phyloP scores from a whole-genome alignment of 163 green algal species.

The Scenedesmus sp. region DNA sequence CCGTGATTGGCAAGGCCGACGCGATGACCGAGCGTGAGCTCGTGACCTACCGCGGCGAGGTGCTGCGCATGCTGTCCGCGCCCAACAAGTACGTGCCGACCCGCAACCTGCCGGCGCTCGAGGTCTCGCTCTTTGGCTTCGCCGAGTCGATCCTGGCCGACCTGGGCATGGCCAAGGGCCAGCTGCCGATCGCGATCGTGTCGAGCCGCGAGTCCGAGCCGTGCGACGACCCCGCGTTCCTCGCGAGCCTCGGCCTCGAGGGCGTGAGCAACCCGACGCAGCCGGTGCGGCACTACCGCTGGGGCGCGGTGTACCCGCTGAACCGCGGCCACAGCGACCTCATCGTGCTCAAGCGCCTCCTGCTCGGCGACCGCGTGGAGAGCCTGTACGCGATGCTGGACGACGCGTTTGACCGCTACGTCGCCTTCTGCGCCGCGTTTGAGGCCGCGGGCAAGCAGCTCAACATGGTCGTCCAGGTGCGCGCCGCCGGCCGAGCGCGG shows the following conservation, averaged over 20 bases:
- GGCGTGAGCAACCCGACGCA: constrained; percentile 18
- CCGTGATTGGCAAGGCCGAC: constrained; percentile 44
- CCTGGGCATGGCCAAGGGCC: constrained; percentile 21
- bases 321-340: constrained; percentile 42
- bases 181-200: constrained; percentile 35
- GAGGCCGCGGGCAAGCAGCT: constrained; percentile 44
- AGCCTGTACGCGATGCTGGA: constrained; percentile 44
- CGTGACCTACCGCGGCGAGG: constrained; percentile 1
- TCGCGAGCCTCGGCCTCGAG: constrained; percentile 1
- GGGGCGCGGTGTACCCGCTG: constrained; percentile 28
- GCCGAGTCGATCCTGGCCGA: constrained; percentile 21
- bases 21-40: constrained; percentile 40
- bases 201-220: constrained; percentile 15
- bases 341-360: constrained; percentile 41
- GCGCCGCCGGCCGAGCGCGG: too few relatives aligned
- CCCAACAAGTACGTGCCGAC: constrained; percentile 13
- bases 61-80: constrained; percentile 2
- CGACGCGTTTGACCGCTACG: constrained; percentile 31
- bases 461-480: constrained; percentile 32
- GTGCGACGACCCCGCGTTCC: constrained; percentile 11
- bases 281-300: constrained; percentile 43
- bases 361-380: constrained; percentile 41
- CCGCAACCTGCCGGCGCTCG: constrained; percentile 22
- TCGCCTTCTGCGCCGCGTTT: constrained; percentile 25
- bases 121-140: constrained; percentile 42